Conservation (phyloP, 2,329 filamentous ascomycete genomes). For the Microcyclospora pomicola region DNA sequence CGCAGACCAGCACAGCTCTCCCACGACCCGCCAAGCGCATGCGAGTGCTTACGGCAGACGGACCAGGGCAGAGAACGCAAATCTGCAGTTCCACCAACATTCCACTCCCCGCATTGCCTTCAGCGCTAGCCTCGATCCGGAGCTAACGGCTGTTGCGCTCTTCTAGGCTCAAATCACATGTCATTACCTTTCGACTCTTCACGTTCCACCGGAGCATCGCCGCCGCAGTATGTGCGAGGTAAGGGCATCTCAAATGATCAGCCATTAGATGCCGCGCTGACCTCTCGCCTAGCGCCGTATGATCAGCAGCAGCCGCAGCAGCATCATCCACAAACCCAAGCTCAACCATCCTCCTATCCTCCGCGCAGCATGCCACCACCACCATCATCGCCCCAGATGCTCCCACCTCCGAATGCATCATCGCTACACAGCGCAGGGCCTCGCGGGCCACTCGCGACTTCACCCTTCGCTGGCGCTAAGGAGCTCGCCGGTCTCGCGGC, state of each 20-base stretch:
- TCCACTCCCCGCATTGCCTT: slow-evolving; percentile 7
- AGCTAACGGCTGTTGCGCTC: too few relatives aligned
- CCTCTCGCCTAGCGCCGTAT: too few relatives aligned
- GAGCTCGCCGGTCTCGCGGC: slow-evolving; percentile 39
- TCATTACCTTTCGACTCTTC: slow-evolving; percentile 29
- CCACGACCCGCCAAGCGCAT: too few relatives aligned
- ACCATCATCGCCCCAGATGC: slow-evolving; percentile 33
- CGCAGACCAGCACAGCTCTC: too few relatives aligned
- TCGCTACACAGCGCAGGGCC: slow-evolving; percentile 19
- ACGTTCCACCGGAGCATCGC: slow-evolving; percentile 12
- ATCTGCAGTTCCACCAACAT: slow-evolving; percentile 7
- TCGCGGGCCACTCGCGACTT: slow-evolving; percentile 31
- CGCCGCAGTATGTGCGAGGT: slow-evolving; percentile 19
- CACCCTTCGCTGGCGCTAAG: slow-evolving; percentile 36
- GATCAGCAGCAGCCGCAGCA: background rate
- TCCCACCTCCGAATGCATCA: slow-evolving; percentile 26
- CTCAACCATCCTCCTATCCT: slow-evolving; percentile 27
- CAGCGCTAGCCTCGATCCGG: too few relatives aligned
- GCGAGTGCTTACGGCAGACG: too few relatives aligned
- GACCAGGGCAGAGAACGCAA: too few relatives aligned
- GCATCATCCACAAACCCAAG: slow-evolving; percentile 22
- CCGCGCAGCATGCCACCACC: slow-evolving; percentile 35
- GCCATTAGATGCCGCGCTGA: background rate
- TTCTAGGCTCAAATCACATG: slow-evolving; percentile 20
- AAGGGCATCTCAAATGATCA: slow-evolving; percentile 1